Base-by-base conservation (phyloP, 176 grass and related monocot genomes). In the Triticum dicoccoides region DNA sequence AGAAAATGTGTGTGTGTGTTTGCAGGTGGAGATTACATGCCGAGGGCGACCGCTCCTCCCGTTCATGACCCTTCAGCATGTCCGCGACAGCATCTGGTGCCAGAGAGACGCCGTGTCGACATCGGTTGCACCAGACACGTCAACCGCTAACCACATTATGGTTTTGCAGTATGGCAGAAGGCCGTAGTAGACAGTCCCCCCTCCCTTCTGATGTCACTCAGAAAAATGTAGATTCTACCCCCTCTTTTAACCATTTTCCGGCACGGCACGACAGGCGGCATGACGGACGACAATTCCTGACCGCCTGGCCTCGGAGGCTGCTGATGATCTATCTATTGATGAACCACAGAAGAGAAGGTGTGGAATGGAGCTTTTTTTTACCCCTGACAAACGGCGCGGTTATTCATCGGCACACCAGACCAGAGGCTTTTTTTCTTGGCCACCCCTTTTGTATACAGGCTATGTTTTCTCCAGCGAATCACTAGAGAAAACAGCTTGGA, bases 11-110 rank as follows among this genome's bases (percentile, higher is more conserved):
- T 30, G 29, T 49, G 44, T 38, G 5, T 49, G 11, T 68, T n/a
- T 88, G 69, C 89, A 94, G 92, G 89, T 94, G 76, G 92, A 94
- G 77, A 87, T 94, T 65, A 89, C 78, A 58, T 94, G 92, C 84
- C 78, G 89, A 89, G 92, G 87, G 59, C 81, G 87, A 85, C 89
- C 34, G n/a, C 87, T 94, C 74, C 78, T 65, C 47, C 87, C 89
- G 41, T 71, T 86, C 58, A 56, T 91, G 78, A 89, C 84, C 65
- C 78, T 94, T 67, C 82, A 85, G 78, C 79, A 89, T 68, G 89
- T 91, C 82, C 92, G 92, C 13, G 89, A 94, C 82, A 89, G 69
- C 82, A 94, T 94, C 66, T 94, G 89, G 92, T 91, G 87, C 85
- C 85, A 72, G 30, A 80, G 84, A 59, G 87, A 87, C 38, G 84